Evolutionary conservation across 1,284 basidiomycete genomes (phyloP).

Genomic region (Ganoderma multipileum): DNA sequence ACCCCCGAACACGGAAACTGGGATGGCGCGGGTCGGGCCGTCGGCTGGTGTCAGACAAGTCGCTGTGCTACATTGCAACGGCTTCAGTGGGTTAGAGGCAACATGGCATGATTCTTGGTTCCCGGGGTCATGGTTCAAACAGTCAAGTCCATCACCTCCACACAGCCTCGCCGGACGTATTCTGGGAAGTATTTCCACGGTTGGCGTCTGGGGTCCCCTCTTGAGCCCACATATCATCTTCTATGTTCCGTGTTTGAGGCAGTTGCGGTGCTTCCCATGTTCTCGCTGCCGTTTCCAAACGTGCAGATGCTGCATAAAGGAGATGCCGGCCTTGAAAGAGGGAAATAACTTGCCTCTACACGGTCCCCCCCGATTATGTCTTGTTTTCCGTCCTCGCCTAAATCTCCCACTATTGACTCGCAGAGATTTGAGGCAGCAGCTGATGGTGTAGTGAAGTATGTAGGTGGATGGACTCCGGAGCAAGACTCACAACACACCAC

Average conservation of each 20-base stretch:
- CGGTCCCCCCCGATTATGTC: not conserved
- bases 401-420: not conserved
- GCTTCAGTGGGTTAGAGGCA: not conserved
- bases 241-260: not conserved
- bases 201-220: not conserved
- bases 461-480: too few species aligned
- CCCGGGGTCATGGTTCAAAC: not conserved
- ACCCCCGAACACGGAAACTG: not conserved
- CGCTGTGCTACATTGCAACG: not conserved
- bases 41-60: not conserved
- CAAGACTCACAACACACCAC: too few species aligned
- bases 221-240: not conserved
- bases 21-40: too few species aligned
- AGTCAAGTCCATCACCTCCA: not conserved
- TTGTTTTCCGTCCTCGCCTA: not conserved
- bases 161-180: not conserved
- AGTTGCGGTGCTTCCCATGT: not conserved
- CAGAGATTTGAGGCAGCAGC: too few species aligned
- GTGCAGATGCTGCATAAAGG: not conserved
- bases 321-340: not conserved
- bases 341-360: not conserved
- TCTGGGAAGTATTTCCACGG: not conserved
- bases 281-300: not conserved
- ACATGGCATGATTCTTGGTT: not conserved
- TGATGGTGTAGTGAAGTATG: too few species aligned